Conservation (phyloP, 805 yeast genomes). For the Metschnikowia hibisci region DNA sequence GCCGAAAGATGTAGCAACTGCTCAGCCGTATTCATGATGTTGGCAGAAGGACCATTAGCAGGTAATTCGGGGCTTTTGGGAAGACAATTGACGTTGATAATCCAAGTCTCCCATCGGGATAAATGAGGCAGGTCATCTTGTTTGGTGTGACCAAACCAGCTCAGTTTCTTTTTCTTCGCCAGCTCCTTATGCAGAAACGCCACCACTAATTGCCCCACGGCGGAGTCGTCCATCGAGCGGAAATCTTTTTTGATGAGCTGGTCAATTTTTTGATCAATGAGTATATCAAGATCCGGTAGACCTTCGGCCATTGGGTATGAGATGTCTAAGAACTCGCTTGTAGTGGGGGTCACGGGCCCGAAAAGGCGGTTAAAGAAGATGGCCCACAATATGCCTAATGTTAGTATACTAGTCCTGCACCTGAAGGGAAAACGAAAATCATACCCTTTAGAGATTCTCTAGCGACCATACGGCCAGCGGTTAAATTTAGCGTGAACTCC, state of each 20-base stretch:
- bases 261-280: conserved; percentile 36
- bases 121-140: conserved; percentile 32
- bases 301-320: conserved; percentile 53
- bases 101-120: conserved; percentile 71
- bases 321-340: conserved; percentile 52
- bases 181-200: conserved; percentile 39
- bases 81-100: conserved; percentile 45
- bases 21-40: conserved; percentile 21
- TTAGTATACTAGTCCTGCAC: conserved; percentile 9
- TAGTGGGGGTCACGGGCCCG: conserved; percentile 57
- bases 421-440: conserved; percentile 15
- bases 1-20: conserved; percentile 28
- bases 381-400: conserved; percentile 55
- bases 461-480: conserved; percentile 50
- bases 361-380: conserved; percentile 67
- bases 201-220: conserved; percentile 32
- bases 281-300: conserved; percentile 46
- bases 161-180: conserved; percentile 40
- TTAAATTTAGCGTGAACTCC: conserved; percentile 47
- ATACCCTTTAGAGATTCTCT: conserved; percentile 53
- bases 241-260: conserved; percentile 28
- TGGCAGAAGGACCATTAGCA: conserved; percentile 4
- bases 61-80: conserved; percentile 21
- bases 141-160: conserved; percentile 50
- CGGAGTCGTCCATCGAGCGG: conserved; percentile 17